Evolutionary conservation across 495 filamentous ascomycete genomes (phyloP), one percentile per base, ranked within the genome.

Genomic region (Neurospora tetrasperma): DNA sequence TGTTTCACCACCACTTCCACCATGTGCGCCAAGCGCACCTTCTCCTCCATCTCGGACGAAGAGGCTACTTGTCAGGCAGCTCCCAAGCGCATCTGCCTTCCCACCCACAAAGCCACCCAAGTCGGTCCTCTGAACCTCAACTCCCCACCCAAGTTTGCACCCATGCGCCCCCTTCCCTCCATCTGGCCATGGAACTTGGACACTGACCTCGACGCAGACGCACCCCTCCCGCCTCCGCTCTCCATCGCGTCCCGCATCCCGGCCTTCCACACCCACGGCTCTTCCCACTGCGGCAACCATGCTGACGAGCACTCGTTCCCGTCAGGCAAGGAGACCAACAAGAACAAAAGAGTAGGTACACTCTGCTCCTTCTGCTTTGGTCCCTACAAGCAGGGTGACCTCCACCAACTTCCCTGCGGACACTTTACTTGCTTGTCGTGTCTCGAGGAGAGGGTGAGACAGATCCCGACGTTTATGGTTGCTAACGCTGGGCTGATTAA

Each of bases 361-460:
- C 54, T 66, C 23, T 66, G 54, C 54, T 66, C 54, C 23, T 66
- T 66, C 7, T 66, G 54, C 54, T 35, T 18, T 18, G 54, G 54
- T 18, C 54, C 54, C 0, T 66, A 66, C 14, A 18, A 5, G 3
- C 54, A 66, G 0, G 27, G 14, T 31, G 54, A 70, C 16, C 70
- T 76, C 42, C 75, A 76, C 42, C 69, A 73, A n/a, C 73, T 76
- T 8, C 75, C 73, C 18, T 76, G 75, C 70, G 75, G 73, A 0
- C 43, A 76, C 11, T 8, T 75, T 0, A 39, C 75, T 18, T 76
- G 75, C 35, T 70, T 66, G 14, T 40, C 23, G 27, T 76, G 75
- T 20, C 23, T 76, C 0, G 14, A 54, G 2, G 35, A 54, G 41
- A 43, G 27, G 5, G 66, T 73, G 2, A 44, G 42, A 18, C 20